A percentile compares a stretch with the other conserved stretches of the same genome.
phyloP scores from a whole-genome alignment of 1,139 yeast species.

The Spencermartinsiella ligniputridi region DNA sequence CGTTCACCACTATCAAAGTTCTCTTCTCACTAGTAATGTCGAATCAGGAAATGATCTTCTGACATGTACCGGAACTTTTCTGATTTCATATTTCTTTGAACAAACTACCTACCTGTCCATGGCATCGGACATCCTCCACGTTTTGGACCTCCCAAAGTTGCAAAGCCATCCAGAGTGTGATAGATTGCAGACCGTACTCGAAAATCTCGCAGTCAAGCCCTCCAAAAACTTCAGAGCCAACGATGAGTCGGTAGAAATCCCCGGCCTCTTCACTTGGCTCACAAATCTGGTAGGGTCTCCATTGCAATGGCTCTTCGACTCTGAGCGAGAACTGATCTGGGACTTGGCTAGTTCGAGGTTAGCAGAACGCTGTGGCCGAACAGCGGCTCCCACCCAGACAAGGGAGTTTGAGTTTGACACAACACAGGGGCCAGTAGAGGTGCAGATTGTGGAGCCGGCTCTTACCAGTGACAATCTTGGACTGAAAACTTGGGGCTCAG shows the following conservation, averaged over 20 bases:
- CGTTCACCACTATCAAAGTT: too few species aligned
- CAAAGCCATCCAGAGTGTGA: neutral
- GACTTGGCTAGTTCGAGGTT: constrained; percentile 59
- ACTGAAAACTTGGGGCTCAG: constrained; percentile 94
- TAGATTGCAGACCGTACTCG: neutral
- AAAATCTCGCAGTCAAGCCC: neutral
- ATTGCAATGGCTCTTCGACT: constrained; percentile 44
- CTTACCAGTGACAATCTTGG: constrained; percentile 85
- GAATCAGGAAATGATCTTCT: too few species aligned
- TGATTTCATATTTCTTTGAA: too few species aligned
- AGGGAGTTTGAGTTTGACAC: constrained; percentile 40
- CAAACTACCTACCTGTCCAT: too few species aligned
- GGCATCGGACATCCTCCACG: too few species aligned
- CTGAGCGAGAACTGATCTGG: constrained; percentile 42
- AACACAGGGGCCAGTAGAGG: constrained; percentile 15
- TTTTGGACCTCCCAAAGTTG: neutral
- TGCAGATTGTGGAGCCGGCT: constrained; percentile 72
- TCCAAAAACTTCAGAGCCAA: neutral
- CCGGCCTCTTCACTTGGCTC: constrained; percentile 53
- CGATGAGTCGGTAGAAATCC: constrained; percentile 12
- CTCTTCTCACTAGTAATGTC: too few species aligned
- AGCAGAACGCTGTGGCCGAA: constrained; percentile 80
- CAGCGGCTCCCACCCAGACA: constrained; percentile 71
- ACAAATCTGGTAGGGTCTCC: constrained; percentile 60
- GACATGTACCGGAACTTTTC: too few species aligned